Conservation (phyloP, 2,329 filamentous ascomycete genomes). For the Phialocephala subalpina region DNA sequence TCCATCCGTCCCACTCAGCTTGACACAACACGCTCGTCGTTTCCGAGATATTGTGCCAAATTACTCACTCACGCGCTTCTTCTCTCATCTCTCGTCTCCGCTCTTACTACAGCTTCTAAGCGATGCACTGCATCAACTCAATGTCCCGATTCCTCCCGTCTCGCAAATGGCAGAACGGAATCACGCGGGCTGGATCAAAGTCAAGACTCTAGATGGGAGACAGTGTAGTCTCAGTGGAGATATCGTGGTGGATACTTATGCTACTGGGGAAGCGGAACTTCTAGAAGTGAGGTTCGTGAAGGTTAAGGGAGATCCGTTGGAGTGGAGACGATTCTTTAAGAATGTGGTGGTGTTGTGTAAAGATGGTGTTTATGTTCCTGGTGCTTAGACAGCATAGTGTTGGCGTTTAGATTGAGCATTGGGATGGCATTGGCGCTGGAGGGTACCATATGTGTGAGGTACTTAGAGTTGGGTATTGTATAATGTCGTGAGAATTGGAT, state of each 20-base stretch:
- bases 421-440: neutral
- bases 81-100: constrained; percentile 78
- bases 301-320: constrained; percentile 91
- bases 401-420: constrained; percentile 5
- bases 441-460: neutral
- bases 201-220: constrained; percentile 78
- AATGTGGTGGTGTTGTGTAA: constrained; percentile 88
- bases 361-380: constrained; percentile 76
- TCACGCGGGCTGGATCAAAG: constrained; percentile 69
- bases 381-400: constrained; percentile 12
- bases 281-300: constrained; percentile 93
- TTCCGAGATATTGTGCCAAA: constrained; percentile 93
- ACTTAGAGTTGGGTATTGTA: constrained; percentile 1
- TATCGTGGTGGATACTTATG: constrained; percentile 74
- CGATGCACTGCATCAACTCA: constrained; percentile 84
- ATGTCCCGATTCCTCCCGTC: constrained; percentile 70
- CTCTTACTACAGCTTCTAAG: constrained; percentile 82
- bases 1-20: constrained; percentile 79
- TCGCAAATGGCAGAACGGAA: constrained; percentile 59
- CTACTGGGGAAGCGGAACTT: constrained; percentile 65
- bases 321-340: constrained; percentile 98
- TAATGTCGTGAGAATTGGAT: constrained; percentile 4
- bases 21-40: constrained; percentile 87
- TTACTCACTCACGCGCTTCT: constrained; percentile 89
- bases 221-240: constrained; percentile 78